These are phyloP conservation scores for Saturnispora galanensis DNA, from an alignment of 805 yeast species.

Conservation along the genomic window DNA sequence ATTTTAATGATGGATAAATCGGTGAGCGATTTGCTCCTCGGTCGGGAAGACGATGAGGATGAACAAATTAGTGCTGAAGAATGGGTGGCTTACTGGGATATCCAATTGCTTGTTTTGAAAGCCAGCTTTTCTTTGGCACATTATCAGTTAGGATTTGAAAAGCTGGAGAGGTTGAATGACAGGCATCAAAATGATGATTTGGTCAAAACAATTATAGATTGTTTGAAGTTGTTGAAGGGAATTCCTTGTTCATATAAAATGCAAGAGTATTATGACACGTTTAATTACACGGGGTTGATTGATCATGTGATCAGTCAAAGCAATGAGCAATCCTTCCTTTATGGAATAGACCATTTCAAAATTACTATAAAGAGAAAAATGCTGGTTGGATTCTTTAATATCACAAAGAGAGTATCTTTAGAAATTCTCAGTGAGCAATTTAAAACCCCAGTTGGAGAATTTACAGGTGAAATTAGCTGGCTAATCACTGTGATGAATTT, in stretches of 20 bases:
- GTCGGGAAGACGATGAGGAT: constrained; percentile 13
- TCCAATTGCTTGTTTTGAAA: constrained; percentile 23
- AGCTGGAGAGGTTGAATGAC: constrained; percentile 9
- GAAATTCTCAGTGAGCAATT: constrained; percentile 17
- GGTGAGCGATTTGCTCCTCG: background rate
- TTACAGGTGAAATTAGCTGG: constrained; percentile 15
- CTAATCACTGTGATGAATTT: constrained; percentile 19
- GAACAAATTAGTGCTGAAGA: constrained; percentile 10
- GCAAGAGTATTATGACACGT: constrained; percentile 2
- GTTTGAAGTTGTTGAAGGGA: constrained; percentile 1
- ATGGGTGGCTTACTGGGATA: constrained; percentile 19
- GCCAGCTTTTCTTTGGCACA: constrained; percentile 19
- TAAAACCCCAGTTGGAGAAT: constrained; percentile 10
- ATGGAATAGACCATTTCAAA: background rate
- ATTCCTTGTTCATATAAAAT: background rate
- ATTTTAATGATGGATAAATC: constrained; percentile 1
- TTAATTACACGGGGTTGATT: background rate
- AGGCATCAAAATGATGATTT: background rate
- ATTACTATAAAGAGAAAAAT: constrained; percentile 1
- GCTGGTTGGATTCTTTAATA: constrained; percentile 1
- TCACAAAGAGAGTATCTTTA: constrained; percentile 14
- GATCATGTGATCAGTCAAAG: background rate
- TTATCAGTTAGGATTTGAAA: constrained; percentile 18
- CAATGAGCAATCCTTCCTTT: background rate
- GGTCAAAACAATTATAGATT: background rate